phyloP scores from a whole-genome alignment of 179 eudicot genomes.

The Beta lomatogona region DNA sequence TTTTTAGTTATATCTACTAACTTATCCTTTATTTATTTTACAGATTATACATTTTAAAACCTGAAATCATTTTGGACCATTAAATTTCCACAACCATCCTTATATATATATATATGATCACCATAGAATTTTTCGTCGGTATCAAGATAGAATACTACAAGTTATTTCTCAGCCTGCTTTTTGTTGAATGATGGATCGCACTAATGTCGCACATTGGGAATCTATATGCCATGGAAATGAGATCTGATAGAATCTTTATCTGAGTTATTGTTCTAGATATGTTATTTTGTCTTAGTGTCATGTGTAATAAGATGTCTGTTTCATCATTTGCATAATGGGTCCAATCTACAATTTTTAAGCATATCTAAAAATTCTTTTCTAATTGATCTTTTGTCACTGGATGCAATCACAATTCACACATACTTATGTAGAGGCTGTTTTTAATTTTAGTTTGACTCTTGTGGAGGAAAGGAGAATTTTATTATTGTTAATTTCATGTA shows the following conservation, averaged over 20 bases:
- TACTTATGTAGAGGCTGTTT: too few species aligned
- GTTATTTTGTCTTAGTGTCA: not conserved
- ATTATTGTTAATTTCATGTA: too few species aligned
- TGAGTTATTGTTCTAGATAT: not conserved
- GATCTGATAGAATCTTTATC: slow-evolving; percentile 20
- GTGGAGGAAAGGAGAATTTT: too few species aligned
- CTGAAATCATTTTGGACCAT: too few species aligned
- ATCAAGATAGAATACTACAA: not conserved
- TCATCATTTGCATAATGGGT: not conserved
- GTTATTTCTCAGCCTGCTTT: not conserved
- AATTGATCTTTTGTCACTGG: not conserved
- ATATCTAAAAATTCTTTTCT: not conserved
- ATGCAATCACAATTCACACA: too few species aligned
- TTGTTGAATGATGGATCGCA: slow-evolving; percentile 31
- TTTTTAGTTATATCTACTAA: too few species aligned
- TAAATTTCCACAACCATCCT: too few species aligned
- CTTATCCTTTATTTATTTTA: too few species aligned
- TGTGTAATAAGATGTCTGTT: slow-evolving; percentile 6
- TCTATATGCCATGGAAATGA: not conserved
- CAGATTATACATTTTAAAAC: too few species aligned
- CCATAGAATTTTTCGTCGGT: too few species aligned
- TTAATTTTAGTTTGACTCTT: too few species aligned
- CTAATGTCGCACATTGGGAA: slow-evolving; percentile 22
- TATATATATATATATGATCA: too few species aligned
- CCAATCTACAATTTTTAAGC: not conserved